These are phyloP conservation scores for Colletotrichum falcatum DNA, from an alignment of 2,329 filamentous ascomycete species.

Conservation along the genomic window DNA sequence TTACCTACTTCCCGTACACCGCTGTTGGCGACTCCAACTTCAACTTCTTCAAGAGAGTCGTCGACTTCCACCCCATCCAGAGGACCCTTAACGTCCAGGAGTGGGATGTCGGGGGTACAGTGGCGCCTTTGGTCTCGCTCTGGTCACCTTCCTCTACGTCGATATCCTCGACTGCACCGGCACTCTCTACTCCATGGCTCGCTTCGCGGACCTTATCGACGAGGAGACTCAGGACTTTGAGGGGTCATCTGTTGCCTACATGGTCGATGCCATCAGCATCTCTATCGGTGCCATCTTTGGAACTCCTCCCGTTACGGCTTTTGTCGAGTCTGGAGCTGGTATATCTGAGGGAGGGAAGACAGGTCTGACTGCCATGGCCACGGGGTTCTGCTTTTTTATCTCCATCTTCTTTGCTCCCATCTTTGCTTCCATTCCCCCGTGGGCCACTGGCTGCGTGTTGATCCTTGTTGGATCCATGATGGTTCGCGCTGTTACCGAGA, in stretches of 20 bases:
- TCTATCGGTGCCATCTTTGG: slow-evolving; percentile 85
- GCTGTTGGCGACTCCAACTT: slow-evolving; percentile 76
- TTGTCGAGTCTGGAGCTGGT: slow-evolving; percentile 89
- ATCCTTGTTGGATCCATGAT: slow-evolving; percentile 91
- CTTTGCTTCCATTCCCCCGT: slow-evolving; percentile 88
- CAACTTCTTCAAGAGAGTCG: slow-evolving; percentile 89
- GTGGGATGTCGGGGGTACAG: slow-evolving; percentile 78
- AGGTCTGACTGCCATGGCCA: slow-evolving; percentile 82
- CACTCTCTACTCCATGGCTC: slow-evolving; percentile 90
- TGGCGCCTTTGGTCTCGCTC: slow-evolving; percentile 82
- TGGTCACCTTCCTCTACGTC: slow-evolving; percentile 91
- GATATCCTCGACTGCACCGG: slow-evolving; percentile 90
- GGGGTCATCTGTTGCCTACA: slow-evolving; percentile 84
- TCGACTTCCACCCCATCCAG: slow-evolving; percentile 83
- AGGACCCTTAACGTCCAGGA: slow-evolving; percentile 77
- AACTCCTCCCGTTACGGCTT: slow-evolving; percentile 84
- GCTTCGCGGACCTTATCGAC: slow-evolving; percentile 83
- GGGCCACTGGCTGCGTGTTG: slow-evolving; percentile 90
- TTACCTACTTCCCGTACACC: slow-evolving; percentile 86
- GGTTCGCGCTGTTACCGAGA: slow-evolving; percentile 80
- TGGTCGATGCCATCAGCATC: slow-evolving; percentile 83
- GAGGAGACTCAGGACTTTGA: slow-evolving; percentile 89
- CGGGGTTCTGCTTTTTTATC: slow-evolving; percentile 87
- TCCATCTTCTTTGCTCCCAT: slow-evolving; percentile 91
- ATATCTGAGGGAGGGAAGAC: slow-evolving; percentile 90